Conservation (phyloP, 768 basidiomycete genomes). For the Albatrellus ellisii region DNA sequence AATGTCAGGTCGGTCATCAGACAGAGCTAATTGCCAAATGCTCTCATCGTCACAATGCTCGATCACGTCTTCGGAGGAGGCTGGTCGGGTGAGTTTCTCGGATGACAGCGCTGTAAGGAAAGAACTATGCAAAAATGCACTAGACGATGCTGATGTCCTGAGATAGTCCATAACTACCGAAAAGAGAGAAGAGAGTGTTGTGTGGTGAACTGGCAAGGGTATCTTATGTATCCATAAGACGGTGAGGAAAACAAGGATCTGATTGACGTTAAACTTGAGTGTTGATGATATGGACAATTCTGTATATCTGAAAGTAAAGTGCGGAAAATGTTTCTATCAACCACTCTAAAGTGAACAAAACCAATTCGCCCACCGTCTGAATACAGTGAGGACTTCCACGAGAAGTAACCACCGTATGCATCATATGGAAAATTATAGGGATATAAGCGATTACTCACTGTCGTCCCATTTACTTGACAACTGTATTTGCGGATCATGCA, state of each 20-base stretch:
- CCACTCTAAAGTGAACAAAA: too few species aligned
- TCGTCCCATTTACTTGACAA: not conserved
- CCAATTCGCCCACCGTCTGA: too few species aligned
- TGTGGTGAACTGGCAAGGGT: not conserved
- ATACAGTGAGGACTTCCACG: too few species aligned
- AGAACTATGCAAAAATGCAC: conserved; percentile 18
- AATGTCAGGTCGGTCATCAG: conserved; percentile 20
- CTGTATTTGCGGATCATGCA: not conserved
- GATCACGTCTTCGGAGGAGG: not conserved
- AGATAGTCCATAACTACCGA: not conserved
- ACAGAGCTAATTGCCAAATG: conserved; percentile 26
- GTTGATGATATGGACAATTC: too few species aligned
- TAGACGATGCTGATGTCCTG: not conserved
- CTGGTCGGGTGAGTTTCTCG: not conserved
- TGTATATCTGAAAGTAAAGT: too few species aligned
- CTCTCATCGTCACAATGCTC: conserved; percentile 19
- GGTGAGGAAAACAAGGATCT: not conserved
- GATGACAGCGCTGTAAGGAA: conserved; percentile 20
- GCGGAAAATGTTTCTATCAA: too few species aligned
- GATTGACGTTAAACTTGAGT: too few species aligned
- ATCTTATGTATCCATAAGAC: not conserved
- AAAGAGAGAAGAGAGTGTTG: not conserved
- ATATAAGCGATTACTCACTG: too few species aligned
- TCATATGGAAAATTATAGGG: too few species aligned
- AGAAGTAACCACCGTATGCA: too few species aligned